phyloP scores from a whole-genome alignment of 129 eudicot genomes.

The Pseudognaphalium luteoalbum region DNA sequence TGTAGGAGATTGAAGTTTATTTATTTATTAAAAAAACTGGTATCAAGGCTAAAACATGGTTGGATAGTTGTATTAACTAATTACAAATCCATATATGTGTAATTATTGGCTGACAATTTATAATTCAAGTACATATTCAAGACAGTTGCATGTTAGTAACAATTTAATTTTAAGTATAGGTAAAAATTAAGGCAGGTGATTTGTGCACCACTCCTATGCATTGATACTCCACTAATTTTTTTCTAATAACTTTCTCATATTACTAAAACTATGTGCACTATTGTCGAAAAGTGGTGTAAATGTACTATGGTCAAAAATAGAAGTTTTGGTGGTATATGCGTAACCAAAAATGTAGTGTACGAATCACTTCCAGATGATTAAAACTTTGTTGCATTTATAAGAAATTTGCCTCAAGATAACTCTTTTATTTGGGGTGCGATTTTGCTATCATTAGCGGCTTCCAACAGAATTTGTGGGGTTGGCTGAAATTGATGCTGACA shows the following conservation, averaged over 20 bases:
- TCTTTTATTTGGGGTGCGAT: not conserved
- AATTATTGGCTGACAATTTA: no score
- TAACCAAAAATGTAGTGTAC: not conserved
- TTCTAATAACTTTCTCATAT: not conserved
- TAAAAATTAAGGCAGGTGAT: no score
- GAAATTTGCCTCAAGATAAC: not conserved
- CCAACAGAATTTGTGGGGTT: slow-evolving; percentile 14
- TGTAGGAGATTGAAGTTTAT: no score
- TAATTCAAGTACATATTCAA: not conserved
- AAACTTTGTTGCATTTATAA: not conserved
- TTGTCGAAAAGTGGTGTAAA: not conserved
- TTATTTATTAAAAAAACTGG: no score
- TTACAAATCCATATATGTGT: no score
- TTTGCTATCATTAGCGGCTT: slow-evolving; percentile 18
- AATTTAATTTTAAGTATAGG: no score
- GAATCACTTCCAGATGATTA: not conserved
- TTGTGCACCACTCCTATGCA: no score
- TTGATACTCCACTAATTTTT: not conserved
- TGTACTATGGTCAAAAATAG: no score
- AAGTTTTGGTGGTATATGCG: not conserved
- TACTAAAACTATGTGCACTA: not conserved
- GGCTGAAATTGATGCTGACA: slow-evolving; percentile 14
- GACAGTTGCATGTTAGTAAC: no score
- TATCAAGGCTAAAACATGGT: no score
- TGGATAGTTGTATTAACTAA: no score